Evolutionary conservation across 192 early-diverging fungal species (phyloP), one percentile per base, ranked within the genome.

Genomic region (Linnemannia exigua): DNA sequence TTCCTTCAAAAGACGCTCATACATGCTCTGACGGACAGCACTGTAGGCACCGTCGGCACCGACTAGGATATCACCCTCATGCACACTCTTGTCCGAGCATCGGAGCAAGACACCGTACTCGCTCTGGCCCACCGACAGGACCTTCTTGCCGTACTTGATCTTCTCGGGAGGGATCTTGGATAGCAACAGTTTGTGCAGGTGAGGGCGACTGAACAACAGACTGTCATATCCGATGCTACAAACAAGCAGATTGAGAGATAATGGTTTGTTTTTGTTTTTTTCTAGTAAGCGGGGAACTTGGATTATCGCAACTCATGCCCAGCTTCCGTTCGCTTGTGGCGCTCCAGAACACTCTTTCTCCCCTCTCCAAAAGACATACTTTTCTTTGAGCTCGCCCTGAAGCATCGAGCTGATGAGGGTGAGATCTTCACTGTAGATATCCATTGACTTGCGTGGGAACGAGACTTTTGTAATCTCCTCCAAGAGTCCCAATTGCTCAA

Each of bases 31-130:
- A 15, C 83, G 72, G 22, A 85, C 77, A 15, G 73, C 77, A 22
- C 71, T 74, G 69, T 85, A 85, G 3, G 77, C 83, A 0, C 83
- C 83, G 67, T 85, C 83, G 2, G 83, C 83, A 3, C 83, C 83
- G 35, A 85, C 67, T 1, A 85, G 48, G 14, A 85, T 85, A 58
- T 85, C 83, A 3, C 83, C 83, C 7, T 85, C 52, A 41, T 76
- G 35, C 6, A 38, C 22, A 5, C 20, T 74, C 5, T 61, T 61
- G 58, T 85, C 83, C 28, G 77, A 22, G 20, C 66, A 72, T n/a
- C 76, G 77, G 17, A 85, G 51, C 15, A 79, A 9, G 9, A 74
- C 83, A 1, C 83, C 76, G 41, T 75, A 15, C 7, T 79, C 77
- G 41, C 58, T 69, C 50, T 85, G 83, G 19, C 44, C 63, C 12